Evolutionary conservation across 495 filamentous ascomycete species (phyloP).

Genomic region (Tuber aestivum): DNA sequence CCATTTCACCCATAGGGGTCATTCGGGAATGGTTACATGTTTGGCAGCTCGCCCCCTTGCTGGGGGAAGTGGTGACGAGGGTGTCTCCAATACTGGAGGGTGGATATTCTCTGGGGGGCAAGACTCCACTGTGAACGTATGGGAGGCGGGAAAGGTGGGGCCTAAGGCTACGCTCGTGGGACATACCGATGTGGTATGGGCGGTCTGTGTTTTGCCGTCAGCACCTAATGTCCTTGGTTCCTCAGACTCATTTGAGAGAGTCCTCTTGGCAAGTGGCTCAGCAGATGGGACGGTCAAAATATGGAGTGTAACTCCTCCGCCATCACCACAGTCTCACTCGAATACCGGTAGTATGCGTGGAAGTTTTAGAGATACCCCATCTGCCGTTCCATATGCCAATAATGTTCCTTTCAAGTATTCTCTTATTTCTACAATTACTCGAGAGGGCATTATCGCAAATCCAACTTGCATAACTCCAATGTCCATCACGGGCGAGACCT

Average conservation of each 20-base stretch:
- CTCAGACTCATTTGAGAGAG: conserved; percentile 60
- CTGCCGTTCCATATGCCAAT: conserved; percentile 28
- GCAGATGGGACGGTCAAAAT: conserved; percentile 89
- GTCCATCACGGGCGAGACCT: conserved; percentile 77
- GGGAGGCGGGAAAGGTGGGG: conserved; percentile 89
- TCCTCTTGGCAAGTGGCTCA: conserved; percentile 82
- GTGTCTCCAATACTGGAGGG: conserved; percentile 66
- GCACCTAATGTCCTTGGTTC: conserved; percentile 65
- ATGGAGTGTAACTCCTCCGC: conserved; percentile 91
- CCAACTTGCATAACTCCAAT: conserved; percentile 90
- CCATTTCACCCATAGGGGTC: conserved; percentile 91
- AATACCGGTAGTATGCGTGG: conserved; percentile 63
- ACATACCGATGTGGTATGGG: conserved; percentile 94
- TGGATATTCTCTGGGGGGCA: conserved; percentile 98
- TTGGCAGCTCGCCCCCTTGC: conserved; percentile 79
- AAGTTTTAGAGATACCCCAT: conserved; percentile 67
- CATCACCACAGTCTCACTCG: conserved; percentile 61
- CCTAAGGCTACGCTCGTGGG: conserved; percentile 92
- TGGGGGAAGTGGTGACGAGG: conserved; percentile 34
- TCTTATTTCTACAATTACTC: conserved; percentile 76
- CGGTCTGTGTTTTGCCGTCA: conserved; percentile 85
- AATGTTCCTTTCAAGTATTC: conserved; percentile 55
- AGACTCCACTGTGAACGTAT: conserved; percentile 85
- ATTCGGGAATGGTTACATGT: conserved; percentile 80
- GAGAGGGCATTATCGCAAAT: conserved; percentile 61